Percentiles rank a stretch among this genome's conserved stretches.
Conservation (phyloP, 257 asterid species). For the Echites panduratus region DNA sequence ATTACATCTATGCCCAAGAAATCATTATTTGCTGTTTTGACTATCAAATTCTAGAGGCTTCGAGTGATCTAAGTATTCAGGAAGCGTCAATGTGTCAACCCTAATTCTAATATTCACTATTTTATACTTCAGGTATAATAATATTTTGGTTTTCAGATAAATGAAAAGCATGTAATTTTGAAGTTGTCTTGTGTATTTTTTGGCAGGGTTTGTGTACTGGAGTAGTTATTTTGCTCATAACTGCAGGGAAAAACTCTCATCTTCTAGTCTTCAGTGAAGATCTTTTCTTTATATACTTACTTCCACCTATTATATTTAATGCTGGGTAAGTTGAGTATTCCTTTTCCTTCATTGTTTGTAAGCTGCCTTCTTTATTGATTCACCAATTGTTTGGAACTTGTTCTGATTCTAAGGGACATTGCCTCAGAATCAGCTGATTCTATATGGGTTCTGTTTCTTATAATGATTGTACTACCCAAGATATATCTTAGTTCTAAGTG, state of each 20-base stretch:
- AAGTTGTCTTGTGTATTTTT: slow-evolving; percentile 8
- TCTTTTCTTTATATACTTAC: slow-evolving; percentile 43
- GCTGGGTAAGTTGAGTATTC: slow-evolving; percentile 30
- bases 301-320: slow-evolving; percentile 42
- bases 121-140: neutral
- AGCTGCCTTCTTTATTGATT: neutral
- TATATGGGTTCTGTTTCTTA: too few species aligned
- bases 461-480: too few species aligned
- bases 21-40: neutral
- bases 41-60: neutral
- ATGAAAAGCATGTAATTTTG: neutral
- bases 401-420: neutral
- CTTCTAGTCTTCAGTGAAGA: slow-evolving; percentile 38
- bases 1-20: neutral
- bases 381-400: neutral
- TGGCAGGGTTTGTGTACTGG: slow-evolving; percentile 37
- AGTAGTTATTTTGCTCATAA: slow-evolving; percentile 31
- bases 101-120: neutral
- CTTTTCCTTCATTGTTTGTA: neutral
- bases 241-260: slow-evolving; percentile 36
- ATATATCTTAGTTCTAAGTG: neutral
- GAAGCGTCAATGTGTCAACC: neutral
- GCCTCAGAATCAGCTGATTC: too few species aligned
- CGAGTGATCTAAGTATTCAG: neutral
- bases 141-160: neutral